phyloP scores from a whole-genome alignment of 768 basidiomycete genomes.

The Suillus variegatus region DNA sequence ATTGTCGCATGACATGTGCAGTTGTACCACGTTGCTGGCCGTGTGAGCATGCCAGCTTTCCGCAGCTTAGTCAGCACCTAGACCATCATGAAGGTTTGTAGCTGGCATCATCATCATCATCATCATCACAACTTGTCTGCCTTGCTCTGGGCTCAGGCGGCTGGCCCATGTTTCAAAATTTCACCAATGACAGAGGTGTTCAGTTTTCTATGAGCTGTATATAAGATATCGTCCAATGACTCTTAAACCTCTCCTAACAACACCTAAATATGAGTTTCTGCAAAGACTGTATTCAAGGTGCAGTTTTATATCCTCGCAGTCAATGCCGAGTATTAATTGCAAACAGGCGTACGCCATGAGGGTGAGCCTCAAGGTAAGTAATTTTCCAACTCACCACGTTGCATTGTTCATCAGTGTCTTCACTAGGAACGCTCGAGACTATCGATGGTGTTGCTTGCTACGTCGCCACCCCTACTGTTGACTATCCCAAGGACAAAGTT shows the following conservation, averaged over 20 bases:
- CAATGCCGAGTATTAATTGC: not conserved
- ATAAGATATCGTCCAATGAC: not conserved
- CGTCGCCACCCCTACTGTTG: constrained; percentile 50
- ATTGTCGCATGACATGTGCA: not conserved
- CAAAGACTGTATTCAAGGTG: constrained; percentile 57
- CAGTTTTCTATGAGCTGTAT: not conserved
- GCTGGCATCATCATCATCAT: too few species aligned
- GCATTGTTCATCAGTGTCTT: not conserved
- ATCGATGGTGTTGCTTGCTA: constrained; percentile 54
- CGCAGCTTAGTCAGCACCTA: too few species aligned
- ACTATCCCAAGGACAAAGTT: constrained; percentile 57
- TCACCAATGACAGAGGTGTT: not conserved
- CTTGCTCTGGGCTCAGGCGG: too few species aligned
- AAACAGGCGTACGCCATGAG: constrained; percentile 50
- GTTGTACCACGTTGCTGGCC: not conserved
- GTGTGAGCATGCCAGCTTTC: not conserved
- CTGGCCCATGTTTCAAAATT: too few species aligned
- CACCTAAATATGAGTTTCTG: constrained; percentile 49
- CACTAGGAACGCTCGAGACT: constrained; percentile 46
- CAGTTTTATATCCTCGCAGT: constrained; percentile 8
- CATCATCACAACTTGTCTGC: too few species aligned
- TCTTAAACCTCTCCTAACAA: not conserved
- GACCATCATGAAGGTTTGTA: too few species aligned
- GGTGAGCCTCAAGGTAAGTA: constrained; percentile 45
- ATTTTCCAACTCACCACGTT: not conserved